Base-by-base conservation (phyloP, 2,329 filamentous ascomycete genomes). In the Neonectria ditissima region DNA sequence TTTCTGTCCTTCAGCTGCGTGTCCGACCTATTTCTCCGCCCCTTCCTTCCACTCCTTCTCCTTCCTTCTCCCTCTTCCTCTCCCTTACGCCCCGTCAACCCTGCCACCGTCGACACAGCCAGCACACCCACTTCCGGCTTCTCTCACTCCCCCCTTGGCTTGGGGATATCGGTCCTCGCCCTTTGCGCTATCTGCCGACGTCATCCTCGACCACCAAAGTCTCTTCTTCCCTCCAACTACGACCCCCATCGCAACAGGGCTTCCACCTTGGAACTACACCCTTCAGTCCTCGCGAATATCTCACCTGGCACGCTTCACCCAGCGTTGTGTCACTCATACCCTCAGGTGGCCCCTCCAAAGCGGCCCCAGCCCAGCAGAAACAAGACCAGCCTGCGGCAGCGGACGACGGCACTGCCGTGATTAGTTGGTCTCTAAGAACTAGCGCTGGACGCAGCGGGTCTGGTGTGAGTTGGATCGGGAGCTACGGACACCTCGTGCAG, bases 361-460 rank as follows among this genome's bases (percentile, higher is more conserved):
- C 45, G 50, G 43, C 55, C 52, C 59, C 62, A 55, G 50, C 52
- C 64, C 55, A 65, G 58, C 14, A 54, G n/a, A 68, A 60, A 58
- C 65, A 57, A 65, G 48, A 63, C 63, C 51, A 69, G 58, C 67
- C 70, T 65, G 71, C 68, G 66, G 62, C 66, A 64, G 63, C 71
- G 62, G 62, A 72, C 69, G 69, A 72, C 71, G 71, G 69, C 68
- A 69, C 65, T 70, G 62, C 71, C 71, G 71, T 69, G 63, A 73
- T 69, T 73, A 73, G 68, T 51, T 65, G 55, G 59, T 66, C 53
- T 54, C 65, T 67, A 59, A 61, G 24, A 63, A 37, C 59, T 73
- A 72, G 71, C 63, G 69, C 68, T 69, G 59, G 65, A 48, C 52
- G 59, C 59, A 66, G 69, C 69, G 70, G 71, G 71, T 71, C 71